These are phyloP conservation scores for Isabelozyma gotoi DNA, from an alignment of 805 yeast species.

Conservation along the genomic window DNA sequence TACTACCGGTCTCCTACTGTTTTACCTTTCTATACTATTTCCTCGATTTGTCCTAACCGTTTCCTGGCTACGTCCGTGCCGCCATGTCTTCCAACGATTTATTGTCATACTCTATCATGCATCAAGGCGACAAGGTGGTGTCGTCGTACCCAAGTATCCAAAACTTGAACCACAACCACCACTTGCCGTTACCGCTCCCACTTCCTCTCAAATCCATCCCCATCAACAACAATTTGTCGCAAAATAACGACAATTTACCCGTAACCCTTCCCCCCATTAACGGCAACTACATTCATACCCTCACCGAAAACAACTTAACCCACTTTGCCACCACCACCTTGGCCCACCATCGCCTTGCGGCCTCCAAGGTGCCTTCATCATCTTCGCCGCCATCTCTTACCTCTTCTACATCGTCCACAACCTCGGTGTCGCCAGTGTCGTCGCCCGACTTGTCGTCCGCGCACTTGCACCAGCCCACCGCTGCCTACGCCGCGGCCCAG, in stretches of 20 bases:
- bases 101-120: conserved; percentile 40
- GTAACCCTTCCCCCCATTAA: neutral
- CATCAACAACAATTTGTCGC: neutral
- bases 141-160: conserved; percentile 1
- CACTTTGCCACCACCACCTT: conserved; percentile 1
- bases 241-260: neutral
- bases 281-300: conserved; percentile 1
- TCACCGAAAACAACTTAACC: conserved; percentile 12
- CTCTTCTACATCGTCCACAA: conserved; percentile 1
- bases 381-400: conserved; percentile 1
- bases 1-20: too few relatives aligned
- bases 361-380: neutral
- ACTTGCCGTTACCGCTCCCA: conserved; percentile 4
- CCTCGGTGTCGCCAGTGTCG: conserved; percentile 4
- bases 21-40: too few relatives aligned
- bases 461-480: neutral
- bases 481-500: neutral
- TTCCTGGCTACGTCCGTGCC: neutral
- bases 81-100: conserved; percentile 33
- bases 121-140: conserved; percentile 17
- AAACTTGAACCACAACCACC: neutral
- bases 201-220: conserved; percentile 3
- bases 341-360: neutral
- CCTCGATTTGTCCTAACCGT: too few relatives aligned
- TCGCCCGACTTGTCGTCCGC: neutral